These are phyloP conservation scores for Dendrobium nobile DNA, from an alignment of 106 monocot species.

Conservation along the genomic window DNA sequence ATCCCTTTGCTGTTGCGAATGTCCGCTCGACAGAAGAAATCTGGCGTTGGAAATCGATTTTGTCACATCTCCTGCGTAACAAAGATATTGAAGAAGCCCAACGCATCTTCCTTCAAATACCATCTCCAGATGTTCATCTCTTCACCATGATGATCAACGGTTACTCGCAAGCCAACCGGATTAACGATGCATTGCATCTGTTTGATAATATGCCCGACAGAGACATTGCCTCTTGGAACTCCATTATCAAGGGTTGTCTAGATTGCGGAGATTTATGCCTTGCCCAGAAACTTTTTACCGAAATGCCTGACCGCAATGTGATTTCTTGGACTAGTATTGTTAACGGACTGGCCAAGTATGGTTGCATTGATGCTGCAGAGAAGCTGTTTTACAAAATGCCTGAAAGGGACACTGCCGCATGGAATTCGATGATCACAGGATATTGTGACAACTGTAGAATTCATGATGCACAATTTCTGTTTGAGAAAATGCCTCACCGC, in stretches of 20 bases:
- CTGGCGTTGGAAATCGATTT: constrained; percentile 13
- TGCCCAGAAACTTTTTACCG: constrained; percentile 40
- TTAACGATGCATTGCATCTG: constrained; percentile 47
- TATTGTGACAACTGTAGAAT: constrained; percentile 45
- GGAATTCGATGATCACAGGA: constrained; percentile 84
- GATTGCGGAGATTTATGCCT: constrained; percentile 35
- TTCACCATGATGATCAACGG: constrained; percentile 76
- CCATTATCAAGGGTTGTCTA: constrained; percentile 56
- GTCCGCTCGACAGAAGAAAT: not conserved
- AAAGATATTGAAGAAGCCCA: constrained; percentile 41
- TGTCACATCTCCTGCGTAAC: constrained; percentile 25
- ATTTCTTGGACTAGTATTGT: constrained; percentile 80
- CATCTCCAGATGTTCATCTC: constrained; percentile 32
- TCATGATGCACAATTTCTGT: constrained; percentile 30
- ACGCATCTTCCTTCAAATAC: constrained; percentile 37
- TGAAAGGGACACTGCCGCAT: constrained; percentile 52
- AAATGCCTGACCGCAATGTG: constrained; percentile 68
- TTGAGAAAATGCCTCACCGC: constrained; percentile 41
- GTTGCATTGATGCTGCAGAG: constrained; percentile 41
- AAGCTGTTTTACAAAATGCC: constrained; percentile 58
- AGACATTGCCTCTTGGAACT: constrained; percentile 59
- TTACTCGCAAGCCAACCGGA: constrained; percentile 24
- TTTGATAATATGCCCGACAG: constrained; percentile 56
- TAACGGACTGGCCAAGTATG: constrained; percentile 40
- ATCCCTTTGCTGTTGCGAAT: not conserved